phyloP scores from a whole-genome alignment of 352 stramenopile species.

The Globisporangium acanthophoron region DNA sequence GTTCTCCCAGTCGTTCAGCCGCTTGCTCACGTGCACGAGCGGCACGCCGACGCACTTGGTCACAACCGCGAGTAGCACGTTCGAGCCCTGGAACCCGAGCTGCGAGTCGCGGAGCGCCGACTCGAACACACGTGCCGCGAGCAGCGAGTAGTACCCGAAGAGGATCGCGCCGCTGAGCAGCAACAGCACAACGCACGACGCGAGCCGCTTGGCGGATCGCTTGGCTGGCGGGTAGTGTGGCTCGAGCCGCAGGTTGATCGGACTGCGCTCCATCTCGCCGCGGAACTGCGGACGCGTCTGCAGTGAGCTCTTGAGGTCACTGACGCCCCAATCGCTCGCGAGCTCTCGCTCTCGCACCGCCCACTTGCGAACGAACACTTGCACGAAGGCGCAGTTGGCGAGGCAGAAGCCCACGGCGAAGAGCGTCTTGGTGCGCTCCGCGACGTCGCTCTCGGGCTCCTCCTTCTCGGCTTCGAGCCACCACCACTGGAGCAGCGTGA shows the following conservation, averaged over 20 bases:
- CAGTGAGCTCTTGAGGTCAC: constrained; percentile 15
- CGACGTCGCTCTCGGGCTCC: not conserved
- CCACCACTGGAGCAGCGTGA: constrained; percentile 17
- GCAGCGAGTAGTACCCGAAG: constrained; percentile 24
- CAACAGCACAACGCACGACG: constrained; percentile 19
- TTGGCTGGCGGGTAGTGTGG: constrained; percentile 29
- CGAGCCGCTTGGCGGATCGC: constrained; percentile 24
- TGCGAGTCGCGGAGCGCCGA: constrained; percentile 9
- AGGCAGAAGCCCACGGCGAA: constrained; percentile 34
- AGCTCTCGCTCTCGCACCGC: constrained; percentile 29
- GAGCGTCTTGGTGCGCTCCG: not conserved
- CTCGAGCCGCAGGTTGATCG: constrained; percentile 51
- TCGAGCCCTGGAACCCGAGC: constrained; percentile 19
- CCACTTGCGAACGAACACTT: constrained; percentile 62
- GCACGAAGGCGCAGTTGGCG: constrained; percentile 39
- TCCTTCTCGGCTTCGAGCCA: not conserved
- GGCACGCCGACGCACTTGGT: constrained; percentile 27
- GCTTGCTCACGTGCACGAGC: constrained; percentile 17
- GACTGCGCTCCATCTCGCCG: constrained; percentile 40
- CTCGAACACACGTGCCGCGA: constrained; percentile 30
- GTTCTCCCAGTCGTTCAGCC: constrained; percentile 70
- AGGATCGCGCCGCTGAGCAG: constrained; percentile 22
- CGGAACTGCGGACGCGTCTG: constrained; percentile 48
- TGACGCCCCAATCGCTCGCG: constrained; percentile 49
- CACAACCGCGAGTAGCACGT: constrained; percentile 36